Percentiles rank a stretch among this genome's conserved stretches.
Evolutionary conservation across 202 grass and related monocot species (phyloP).

Genomic region (Schoenoplectus triqueter): DNA sequence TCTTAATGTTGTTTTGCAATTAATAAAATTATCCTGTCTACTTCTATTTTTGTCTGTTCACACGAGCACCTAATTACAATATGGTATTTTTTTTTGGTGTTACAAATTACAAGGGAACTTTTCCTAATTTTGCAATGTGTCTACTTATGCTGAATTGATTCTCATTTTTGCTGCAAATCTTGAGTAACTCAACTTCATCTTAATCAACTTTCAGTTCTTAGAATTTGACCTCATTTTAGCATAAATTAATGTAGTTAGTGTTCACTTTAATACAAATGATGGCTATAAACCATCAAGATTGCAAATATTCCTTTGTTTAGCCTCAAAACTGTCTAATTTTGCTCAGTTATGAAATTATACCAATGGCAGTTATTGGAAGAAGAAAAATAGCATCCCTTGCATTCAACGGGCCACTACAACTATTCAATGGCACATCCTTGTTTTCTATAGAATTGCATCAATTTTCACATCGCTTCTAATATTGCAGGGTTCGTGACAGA

Average conservation of each 20-base stretch:
- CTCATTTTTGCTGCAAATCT: background rate
- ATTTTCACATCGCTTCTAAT: slow-evolving; percentile 14
- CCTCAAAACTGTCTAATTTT: background rate
- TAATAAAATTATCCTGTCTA: background rate
- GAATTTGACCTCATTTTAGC: slow-evolving; percentile 1
- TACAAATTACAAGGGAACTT: background rate
- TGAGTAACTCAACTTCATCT: background rate
- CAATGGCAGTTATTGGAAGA: background rate
- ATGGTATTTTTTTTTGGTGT: background rate
- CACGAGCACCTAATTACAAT: background rate
- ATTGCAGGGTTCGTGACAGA: slow-evolving; percentile 79
- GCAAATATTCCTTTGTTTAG: slow-evolving; percentile 22
- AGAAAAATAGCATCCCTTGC: background rate
- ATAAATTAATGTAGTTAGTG: background rate
- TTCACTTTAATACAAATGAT: background rate
- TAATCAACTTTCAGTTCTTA: background rate
- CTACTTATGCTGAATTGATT: background rate
- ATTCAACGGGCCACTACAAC: background rate
- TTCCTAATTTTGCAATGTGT: slow-evolving; percentile 22
- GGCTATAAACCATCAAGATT: slow-evolving; percentile 5
- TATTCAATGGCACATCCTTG: background rate
- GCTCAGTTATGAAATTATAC: background rate
- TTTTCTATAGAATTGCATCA: background rate
- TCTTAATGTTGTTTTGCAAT: background rate
- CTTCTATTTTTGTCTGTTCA: background rate